Conservation (phyloP, 495 filamentous ascomycete species). For the Letharia columbiana region DNA sequence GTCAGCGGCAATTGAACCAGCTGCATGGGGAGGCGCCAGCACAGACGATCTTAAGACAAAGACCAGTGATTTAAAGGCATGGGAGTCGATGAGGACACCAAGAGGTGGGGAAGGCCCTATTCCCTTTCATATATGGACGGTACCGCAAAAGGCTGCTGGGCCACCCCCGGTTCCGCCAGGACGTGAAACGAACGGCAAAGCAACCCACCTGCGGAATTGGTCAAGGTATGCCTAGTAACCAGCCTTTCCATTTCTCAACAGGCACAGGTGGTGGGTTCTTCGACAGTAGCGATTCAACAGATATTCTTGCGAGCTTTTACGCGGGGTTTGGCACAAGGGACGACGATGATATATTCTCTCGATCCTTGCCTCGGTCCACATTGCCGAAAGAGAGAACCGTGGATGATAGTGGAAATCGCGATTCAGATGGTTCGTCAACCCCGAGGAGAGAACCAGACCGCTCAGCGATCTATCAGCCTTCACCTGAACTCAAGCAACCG, state of each 20-base stretch:
- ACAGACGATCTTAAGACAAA: slow-evolving; percentile 44
- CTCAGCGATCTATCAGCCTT: slow-evolving; percentile 15
- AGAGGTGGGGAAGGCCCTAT: slow-evolving; percentile 34
- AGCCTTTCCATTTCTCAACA: too few species aligned
- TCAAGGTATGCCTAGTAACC: too few species aligned
- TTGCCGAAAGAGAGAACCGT: too few species aligned
- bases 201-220: slow-evolving; percentile 9
- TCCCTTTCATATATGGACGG: slow-evolving; percentile 24
- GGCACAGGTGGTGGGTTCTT: too few species aligned
- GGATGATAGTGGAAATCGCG: too few species aligned
- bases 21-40: slow-evolving; percentile 30
- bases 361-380: too few species aligned
- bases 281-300: too few species aligned
- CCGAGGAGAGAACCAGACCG: slow-evolving; percentile 19
- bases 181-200: slow-evolving; percentile 30
- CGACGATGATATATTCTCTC: too few species aligned
- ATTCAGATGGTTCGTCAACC: slow-evolving; percentile 7
- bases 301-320: too few species aligned
- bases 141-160: slow-evolving; percentile 19
- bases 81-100: slow-evolving; percentile 51
- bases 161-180: slow-evolving; percentile 28
- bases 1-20: background rate
- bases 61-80: slow-evolving; percentile 55
- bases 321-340: too few species aligned
- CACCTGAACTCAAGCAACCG: slow-evolving; percentile 16